Conservation (phyloP, 768 basidiomycete species). For the Tubosaeta brunneosetosa region DNA sequence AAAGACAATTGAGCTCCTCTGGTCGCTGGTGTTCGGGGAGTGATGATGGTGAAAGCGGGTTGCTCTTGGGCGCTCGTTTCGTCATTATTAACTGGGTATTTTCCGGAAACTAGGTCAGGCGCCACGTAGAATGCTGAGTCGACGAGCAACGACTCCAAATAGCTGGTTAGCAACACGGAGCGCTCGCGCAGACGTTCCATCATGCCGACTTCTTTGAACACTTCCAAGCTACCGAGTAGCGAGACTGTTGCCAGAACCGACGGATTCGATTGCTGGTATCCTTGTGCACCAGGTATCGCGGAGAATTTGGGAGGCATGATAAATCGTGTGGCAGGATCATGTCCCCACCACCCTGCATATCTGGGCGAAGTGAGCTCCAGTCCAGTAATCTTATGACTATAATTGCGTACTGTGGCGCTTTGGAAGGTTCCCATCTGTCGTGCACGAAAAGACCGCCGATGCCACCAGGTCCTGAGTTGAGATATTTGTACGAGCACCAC, state of each 20-base stretch:
- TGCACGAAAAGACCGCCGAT: constrained; percentile 93
- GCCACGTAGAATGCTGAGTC: constrained; percentile 62
- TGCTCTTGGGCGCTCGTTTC: constrained; percentile 11
- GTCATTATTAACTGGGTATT: constrained; percentile 22
- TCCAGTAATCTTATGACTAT: constrained; percentile 4
- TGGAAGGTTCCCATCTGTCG: constrained; percentile 65
- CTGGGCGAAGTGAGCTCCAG: constrained; percentile 38
- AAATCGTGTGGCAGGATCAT: constrained; percentile 83
- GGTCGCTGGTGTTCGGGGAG: constrained; percentile 59
- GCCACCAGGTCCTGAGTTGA: constrained; percentile 95
- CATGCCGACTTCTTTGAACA: constrained; percentile 78
- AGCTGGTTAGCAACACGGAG: constrained; percentile 63
- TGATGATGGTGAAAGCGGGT: constrained; percentile 86
- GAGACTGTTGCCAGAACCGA: constrained; percentile 74
- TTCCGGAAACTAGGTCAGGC: constrained; percentile 29
- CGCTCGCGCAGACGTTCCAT: constrained; percentile 64
- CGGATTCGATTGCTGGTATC: constrained; percentile 96
- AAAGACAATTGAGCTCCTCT: constrained; percentile 89
- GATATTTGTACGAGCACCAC: constrained; percentile 98
- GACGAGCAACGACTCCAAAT: constrained; percentile 61
- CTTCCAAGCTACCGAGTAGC: constrained; percentile 75
- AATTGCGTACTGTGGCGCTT: constrained; percentile 57
- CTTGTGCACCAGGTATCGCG: constrained; percentile 86
- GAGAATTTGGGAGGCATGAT: constrained; percentile 81
- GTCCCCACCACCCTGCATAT: constrained; percentile 98